phyloP scores from a whole-genome alignment of 495 filamentous ascomycete genomes.

The Lepraria neglecta region DNA sequence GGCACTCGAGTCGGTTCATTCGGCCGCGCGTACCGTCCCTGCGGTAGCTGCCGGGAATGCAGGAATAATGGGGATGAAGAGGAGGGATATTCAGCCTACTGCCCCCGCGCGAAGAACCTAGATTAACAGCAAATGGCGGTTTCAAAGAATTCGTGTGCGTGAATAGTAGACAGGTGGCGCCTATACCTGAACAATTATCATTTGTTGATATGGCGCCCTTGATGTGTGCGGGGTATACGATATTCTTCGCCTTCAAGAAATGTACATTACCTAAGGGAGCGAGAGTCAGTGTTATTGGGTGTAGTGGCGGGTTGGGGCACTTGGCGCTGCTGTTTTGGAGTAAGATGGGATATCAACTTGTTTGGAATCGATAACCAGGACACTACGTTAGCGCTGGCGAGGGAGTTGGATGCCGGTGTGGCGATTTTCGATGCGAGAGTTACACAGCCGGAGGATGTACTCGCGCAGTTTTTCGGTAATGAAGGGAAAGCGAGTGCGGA shows the following conservation, averaged over 20 bases:
- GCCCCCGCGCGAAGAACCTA: not conserved
- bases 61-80: not conserved
- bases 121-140: not conserved
- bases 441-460: not conserved
- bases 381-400: not conserved
- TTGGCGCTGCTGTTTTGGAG: not conserved
- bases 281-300: not conserved
- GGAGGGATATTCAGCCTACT: not conserved
- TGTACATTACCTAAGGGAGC: not conserved
- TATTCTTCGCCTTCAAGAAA: not conserved
- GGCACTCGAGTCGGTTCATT: slow-evolving; percentile 1
- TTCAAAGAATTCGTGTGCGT: not conserved
- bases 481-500: not conserved
- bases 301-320: not conserved
- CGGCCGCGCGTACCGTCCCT: slow-evolving; percentile 4
- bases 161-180: not conserved
- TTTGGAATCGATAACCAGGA: slow-evolving; percentile 6
- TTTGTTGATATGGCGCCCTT: slow-evolving; percentile 10
- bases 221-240: slow-evolving; percentile 5
- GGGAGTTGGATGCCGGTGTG: not conserved
- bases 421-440: not conserved
- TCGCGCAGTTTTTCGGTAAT: not conserved
- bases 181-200: not conserved
- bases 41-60: slow-evolving; percentile 4
- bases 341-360: slow-evolving; percentile 3